Evolutionary conservation across 768 basidiomycete genomes (phyloP), one percentile per base, ranked within the genome.

Genomic region (Lactarius akahatsu): DNA sequence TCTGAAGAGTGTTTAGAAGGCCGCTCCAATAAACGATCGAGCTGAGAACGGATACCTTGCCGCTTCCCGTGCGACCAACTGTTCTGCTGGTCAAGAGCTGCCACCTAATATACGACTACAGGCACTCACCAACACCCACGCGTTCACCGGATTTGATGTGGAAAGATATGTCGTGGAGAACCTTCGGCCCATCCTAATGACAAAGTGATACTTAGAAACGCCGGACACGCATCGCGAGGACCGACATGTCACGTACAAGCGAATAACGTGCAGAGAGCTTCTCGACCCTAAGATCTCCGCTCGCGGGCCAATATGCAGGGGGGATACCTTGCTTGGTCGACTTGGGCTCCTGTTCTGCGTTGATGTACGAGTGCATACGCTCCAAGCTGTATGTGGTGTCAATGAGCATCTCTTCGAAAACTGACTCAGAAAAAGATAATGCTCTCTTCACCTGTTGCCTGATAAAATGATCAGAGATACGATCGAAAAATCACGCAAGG

Each of bases 251-350:
- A 50, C 74, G 30, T 66, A 78, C 78, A 3, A 62, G 45, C 28
- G 80, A 80, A 67, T 84, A 85, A 50, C 77, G 75, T 0, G 86
- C 86, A 11, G 78, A 81, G 4, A 87, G 74, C 38, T 81, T 78
- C 66, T 87, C 81, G 2, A 85, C 81, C 4, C 74, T 71, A n/a
- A 87, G 75, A 15, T 79, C 75, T 1, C 86, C 86, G 34, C 82
- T 83, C 1, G 86, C 78, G 4, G 86, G 86, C 86, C 86, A 88
- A 64, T 85, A 83, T 0, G 86, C 86, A 4, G 86, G 85, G 4
- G 86, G 86, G n/a, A 79, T 72, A 2, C 81, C 81, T 6, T 75
- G 67, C 32, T 74, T 67, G 0, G 77, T 77, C 1, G 80, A 67
- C 61, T 77, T 76, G 0, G 80, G 79, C 72, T 88, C 86, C 64